Evolutionary conservation across 1,284 basidiomycete genomes (phyloP), one percentile per base, ranked within the genome.

Genomic region (Erythrobasidium hasegawianum): DNA sequence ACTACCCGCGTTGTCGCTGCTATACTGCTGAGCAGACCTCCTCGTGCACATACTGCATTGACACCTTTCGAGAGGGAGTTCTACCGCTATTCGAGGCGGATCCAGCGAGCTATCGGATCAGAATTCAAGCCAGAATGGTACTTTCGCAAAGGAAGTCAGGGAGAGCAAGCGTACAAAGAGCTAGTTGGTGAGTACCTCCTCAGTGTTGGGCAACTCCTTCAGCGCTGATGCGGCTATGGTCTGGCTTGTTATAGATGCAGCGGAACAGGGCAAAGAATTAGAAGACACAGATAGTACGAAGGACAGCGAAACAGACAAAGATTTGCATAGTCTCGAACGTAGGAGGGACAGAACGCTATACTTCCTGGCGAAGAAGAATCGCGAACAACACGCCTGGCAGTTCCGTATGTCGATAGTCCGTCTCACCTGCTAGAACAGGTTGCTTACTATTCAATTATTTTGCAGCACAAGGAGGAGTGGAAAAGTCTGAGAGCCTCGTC

Each of bases 51-150:
- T 27, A 67, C 71, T 1, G 41, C 66, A 0, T 68, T 72, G 29
- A 62, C 68, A 7, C 80, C 83, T 1, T 88, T 97, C 73, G 94
- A 95, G 79, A 80, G 82, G 72, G 86, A 91, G 11, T 96, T 91
- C 79, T 88, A 89, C 79, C 81, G 84, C 57, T 96, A 96, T 83
- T 89, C 93, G 76, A 82, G 85, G 10, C 84, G 87, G 59, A 84
- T 97, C 71, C 85, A 86, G 70, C 87, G 90, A 71, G 87, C 91
- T 4, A 80, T 97, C 47, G 87, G 88, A 75, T 92, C 93, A 75
- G 93, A 94, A 0, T 87, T 92, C 77, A 87, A 90, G 16, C 40
- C 85, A 64, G 86, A 91, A 49, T 95, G 96, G 78, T 97, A 96
- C 81, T 97, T 97, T 83, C 94, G 94, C 78, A 86, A 87, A 67